phyloP scores from a whole-genome alignment of 768 basidiomycete species.

The Tricholoma sp. region DNA sequence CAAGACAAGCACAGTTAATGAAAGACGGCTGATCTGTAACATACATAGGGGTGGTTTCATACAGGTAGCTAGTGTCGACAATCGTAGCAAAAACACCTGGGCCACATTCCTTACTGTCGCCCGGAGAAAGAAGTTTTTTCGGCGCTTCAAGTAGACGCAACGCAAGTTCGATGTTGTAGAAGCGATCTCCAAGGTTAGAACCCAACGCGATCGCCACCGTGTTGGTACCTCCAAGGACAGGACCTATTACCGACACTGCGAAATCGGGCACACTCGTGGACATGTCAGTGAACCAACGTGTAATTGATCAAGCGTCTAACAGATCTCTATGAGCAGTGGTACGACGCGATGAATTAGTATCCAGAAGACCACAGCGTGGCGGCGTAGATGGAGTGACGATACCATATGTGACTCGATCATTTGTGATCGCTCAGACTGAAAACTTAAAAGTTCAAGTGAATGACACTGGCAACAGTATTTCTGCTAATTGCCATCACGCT shows the following conservation, averaged over 20 bases:
- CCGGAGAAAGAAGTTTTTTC: slow-evolving; percentile 19
- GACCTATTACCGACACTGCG: not conserved
- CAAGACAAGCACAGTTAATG: slow-evolving; percentile 88
- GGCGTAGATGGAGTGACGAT: no score
- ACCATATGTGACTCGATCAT: no score
- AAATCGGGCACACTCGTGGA: no score
- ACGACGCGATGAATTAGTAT: no score
- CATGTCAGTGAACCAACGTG: no score
- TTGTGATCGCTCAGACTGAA: no score
- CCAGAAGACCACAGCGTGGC: no score
- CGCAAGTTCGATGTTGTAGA: slow-evolving; percentile 76
- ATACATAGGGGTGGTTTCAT: slow-evolving; percentile 96
- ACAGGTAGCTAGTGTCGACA: slow-evolving; percentile 81
- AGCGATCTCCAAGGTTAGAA: slow-evolving; percentile 86
- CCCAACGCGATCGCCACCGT: slow-evolving; percentile 73
- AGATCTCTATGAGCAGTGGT: no score
- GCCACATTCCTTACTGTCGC: slow-evolving; percentile 8
- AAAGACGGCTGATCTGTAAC: slow-evolving; percentile 85
- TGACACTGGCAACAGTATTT: not conserved
- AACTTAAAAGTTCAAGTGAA: no score
- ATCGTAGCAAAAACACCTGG: slow-evolving; percentile 33
- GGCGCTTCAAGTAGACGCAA: slow-evolving; percentile 64
- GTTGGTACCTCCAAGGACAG: not conserved
- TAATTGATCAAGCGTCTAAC: no score
- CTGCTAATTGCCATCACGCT: not conserved